Percentiles rank a stretch among this genome's conserved stretches.
phyloP scores from a whole-genome alignment of 805 yeast species.

The Cyberlindnera saturnus region DNA sequence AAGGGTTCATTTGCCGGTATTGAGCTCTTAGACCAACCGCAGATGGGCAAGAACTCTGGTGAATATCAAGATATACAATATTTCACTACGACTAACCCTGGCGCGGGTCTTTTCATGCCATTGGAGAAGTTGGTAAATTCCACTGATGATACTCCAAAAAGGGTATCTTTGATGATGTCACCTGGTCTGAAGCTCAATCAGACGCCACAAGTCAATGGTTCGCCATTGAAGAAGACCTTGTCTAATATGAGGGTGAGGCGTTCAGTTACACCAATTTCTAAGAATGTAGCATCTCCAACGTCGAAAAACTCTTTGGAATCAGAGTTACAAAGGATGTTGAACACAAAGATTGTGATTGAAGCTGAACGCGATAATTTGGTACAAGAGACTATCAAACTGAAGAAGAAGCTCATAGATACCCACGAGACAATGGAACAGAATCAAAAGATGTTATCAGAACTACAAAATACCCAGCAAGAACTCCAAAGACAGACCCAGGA shows the following conservation, averaged over 20 bases:
- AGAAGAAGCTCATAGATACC: constrained; percentile 5
- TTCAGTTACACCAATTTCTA: too few species aligned
- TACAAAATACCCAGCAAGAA: constrained; percentile 10
- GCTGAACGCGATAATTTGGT: constrained; percentile 36
- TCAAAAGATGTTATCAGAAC: constrained; percentile 6
- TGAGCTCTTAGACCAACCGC: constrained; percentile 58
- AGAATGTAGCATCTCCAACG: not conserved
- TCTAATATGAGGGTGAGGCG: too few species aligned
- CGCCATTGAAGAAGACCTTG: too few species aligned
- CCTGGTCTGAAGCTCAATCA: too few species aligned
- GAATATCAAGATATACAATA: constrained; percentile 64
- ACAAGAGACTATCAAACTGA: constrained; percentile 10
- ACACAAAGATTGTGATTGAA: constrained; percentile 16
- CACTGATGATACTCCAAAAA: too few species aligned
- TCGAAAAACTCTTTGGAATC: constrained; percentile 8
- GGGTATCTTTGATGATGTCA: too few species aligned
- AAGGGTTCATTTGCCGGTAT: constrained; percentile 81
- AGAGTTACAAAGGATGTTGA: constrained; percentile 15
- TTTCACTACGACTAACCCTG: constrained; percentile 57
- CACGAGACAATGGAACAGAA: constrained; percentile 25
- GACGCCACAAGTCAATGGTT: too few species aligned
- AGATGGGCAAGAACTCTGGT: constrained; percentile 84
- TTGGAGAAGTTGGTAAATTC: constrained; percentile 33
- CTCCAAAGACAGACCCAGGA: constrained; percentile 5
- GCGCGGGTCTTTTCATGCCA: constrained; percentile 72